Evolutionary conservation across 192 early-diverging fungal species (phyloP).

Genomic region (Coemansia erecta): DNA sequence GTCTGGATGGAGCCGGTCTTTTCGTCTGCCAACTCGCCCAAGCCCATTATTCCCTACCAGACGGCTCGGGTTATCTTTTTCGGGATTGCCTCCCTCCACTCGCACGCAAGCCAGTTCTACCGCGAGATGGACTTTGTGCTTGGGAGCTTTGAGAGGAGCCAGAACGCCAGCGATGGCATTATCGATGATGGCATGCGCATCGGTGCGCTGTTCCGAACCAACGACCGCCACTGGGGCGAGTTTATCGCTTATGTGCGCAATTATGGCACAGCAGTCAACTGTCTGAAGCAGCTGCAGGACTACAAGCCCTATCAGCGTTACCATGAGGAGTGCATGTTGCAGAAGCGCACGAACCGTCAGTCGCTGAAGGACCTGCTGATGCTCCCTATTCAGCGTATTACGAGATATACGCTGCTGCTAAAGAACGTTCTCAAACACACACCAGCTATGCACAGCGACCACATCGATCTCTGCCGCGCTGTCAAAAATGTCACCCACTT

Average conservation of each 20-base stretch:
- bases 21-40: conserved; percentile 48
- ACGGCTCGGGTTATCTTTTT: conserved; percentile 41
- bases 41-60: conserved; percentile 54
- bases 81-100: conserved; percentile 45
- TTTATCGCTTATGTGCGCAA: conserved; percentile 51
- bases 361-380: conserved; percentile 51
- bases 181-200: conserved; percentile 48
- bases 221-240: conserved; percentile 44
- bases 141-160: conserved; percentile 41
- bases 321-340: conserved; percentile 49
- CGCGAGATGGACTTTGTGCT: conserved; percentile 51
- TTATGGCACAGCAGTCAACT: conserved; percentile 46
- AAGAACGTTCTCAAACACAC: conserved; percentile 51
- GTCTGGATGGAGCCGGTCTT: conserved; percentile 56
- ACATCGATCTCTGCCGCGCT: conserved; percentile 49
- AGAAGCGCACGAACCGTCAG: conserved; percentile 52
- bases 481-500: conserved; percentile 50
- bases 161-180: conserved; percentile 2
- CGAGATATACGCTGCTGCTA: conserved; percentile 51
- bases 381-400: conserved; percentile 53
- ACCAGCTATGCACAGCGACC: conserved; percentile 46
- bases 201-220: conserved; percentile 43
- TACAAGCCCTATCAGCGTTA: conserved; percentile 49
- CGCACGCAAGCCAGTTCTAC: conserved; percentile 50
- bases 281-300: conserved; percentile 50